Conservation (phyloP, 2,329 filamentous ascomycete species). For the Canariomyces notabilis region DNA sequence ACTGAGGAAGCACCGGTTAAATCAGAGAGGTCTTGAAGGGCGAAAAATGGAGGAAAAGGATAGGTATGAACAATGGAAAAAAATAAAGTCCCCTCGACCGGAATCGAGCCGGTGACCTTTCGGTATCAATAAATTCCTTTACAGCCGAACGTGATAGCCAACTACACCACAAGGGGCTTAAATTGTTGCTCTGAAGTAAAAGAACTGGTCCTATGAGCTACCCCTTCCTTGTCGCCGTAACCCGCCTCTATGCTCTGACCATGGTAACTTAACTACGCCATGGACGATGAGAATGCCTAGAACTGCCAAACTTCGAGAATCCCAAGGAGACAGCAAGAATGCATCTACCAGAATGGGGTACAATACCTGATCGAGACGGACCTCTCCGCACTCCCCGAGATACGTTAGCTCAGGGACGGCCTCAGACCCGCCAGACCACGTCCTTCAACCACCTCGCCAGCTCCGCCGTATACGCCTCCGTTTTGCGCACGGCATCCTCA, state of each 20-base stretch:
- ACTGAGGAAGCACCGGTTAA: background rate
- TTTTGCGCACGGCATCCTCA: slow-evolving; percentile 30
- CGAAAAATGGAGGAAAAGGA: background rate
- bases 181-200: background rate
- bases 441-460: slow-evolving; percentile 26
- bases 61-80: no score
- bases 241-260: no score
- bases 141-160: slow-evolving; percentile 24
- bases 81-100: slow-evolving; percentile 18
- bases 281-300: no score
- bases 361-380: no score
- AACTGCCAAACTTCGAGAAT: no score
- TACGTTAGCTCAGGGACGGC: no score
- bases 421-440: slow-evolving; percentile 16
- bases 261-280: no score
- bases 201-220: no score
- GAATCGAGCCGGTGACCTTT: slow-evolving; percentile 23
- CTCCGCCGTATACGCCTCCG: slow-evolving; percentile 21
- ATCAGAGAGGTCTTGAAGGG: background rate
- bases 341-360: no score
- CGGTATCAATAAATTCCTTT: slow-evolving; percentile 22
- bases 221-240: no score
- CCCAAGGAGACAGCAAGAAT: no score
- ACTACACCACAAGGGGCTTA: slow-evolving; percentile 22
- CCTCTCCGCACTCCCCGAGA: background rate